Conservation (phyloP, 805 yeast species). For the Barnettozyma vustinii region DNA sequence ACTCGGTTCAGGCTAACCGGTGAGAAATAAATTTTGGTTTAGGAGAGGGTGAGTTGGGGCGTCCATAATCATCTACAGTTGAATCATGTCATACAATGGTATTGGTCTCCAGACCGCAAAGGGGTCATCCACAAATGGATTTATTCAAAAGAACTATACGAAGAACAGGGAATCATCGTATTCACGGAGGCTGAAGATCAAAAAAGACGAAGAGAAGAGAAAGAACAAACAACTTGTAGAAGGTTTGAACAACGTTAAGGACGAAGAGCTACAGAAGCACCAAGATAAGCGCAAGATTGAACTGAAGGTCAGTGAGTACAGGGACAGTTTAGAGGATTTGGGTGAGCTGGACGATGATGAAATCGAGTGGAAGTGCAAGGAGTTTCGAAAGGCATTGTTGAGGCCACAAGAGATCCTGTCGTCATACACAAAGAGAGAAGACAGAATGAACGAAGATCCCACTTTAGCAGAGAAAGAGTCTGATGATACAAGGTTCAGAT, state of each 20-base stretch:
- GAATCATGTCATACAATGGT: conserved; percentile 49
- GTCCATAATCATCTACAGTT: not conserved
- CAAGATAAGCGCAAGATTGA: conserved; percentile 22
- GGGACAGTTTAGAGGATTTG: conserved; percentile 48
- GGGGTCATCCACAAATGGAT: conserved; percentile 63
- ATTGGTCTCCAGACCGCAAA: conserved; percentile 51
- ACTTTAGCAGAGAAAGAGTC: conserved; percentile 2
- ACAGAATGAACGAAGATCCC: conserved; percentile 4
- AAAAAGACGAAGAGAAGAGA: conserved; percentile 10
- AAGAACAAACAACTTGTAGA: conserved; percentile 5
- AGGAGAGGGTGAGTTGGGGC: not conserved
- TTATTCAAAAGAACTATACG: conserved; percentile 41
- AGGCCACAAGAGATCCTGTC: conserved; percentile 8
- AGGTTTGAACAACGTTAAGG: conserved; percentile 11
- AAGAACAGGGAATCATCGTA: conserved; percentile 32
- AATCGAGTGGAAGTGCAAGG: conserved; percentile 29
- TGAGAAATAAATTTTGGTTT: too few species aligned
- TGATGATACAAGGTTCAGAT: not conserved
- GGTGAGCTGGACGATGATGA: conserved; percentile 31
- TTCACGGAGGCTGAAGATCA: conserved; percentile 30
- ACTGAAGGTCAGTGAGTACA: conserved; percentile 41
- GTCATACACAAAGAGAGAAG: conserved; percentile 12
- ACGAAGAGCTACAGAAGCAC: conserved; percentile 17
- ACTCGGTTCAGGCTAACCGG: too few species aligned
- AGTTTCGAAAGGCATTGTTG: conserved; percentile 23